Percentiles rank a stretch among this genome's conserved stretches.
phyloP scores from a whole-genome alignment of 78 protist genomes.

The Carpediemonas membranifera region DNA sequence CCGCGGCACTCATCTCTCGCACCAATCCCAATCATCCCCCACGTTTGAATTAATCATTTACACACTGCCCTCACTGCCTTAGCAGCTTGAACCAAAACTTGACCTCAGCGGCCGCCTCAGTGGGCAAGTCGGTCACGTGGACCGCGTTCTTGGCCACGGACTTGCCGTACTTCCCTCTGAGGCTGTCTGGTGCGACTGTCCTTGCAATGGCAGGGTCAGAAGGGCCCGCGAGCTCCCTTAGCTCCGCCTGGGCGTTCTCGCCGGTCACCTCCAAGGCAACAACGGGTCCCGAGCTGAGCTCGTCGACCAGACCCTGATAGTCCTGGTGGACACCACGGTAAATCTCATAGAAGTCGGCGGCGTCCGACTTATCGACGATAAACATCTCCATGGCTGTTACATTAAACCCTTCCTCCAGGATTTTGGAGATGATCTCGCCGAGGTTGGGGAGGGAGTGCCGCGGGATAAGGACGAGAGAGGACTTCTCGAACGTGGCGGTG shows the following conservation, averaged over 20 bases:
- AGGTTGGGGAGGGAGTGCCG: no score
- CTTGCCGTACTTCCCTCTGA: conserved; percentile 47
- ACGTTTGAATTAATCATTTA: no score
- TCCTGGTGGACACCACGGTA: conserved; percentile 49
- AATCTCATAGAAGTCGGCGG: conserved; percentile 66
- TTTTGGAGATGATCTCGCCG: conserved; percentile 13
- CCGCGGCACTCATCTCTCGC: no score
- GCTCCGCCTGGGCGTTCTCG: conserved; percentile 8
- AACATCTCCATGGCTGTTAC: conserved; percentile 9
- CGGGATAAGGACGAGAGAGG: conserved; percentile 24
- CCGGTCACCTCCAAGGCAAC: conserved; percentile 35
- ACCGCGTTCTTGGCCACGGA: conserved; percentile 39
- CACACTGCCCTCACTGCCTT: no score
- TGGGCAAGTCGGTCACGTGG: conserved; percentile 66
- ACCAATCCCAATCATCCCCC: no score
- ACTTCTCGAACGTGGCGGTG: background rate
- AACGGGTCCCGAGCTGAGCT: conserved; percentile 9
- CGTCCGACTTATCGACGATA: conserved; percentile 7
- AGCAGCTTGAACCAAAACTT: background rate
- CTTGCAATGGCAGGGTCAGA: conserved; percentile 49
- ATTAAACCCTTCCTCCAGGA: conserved; percentile 23
- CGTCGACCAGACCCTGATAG: conserved; percentile 18
- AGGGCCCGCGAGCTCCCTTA: conserved; percentile 56
- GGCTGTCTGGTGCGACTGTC: conserved; percentile 30
- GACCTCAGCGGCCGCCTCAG: background rate